A percentile compares a stretch with the other conserved stretches of the same genome.
phyloP scores from a whole-genome alignment of 768 basidiomycete species.

The Dentipellis fragilis region DNA sequence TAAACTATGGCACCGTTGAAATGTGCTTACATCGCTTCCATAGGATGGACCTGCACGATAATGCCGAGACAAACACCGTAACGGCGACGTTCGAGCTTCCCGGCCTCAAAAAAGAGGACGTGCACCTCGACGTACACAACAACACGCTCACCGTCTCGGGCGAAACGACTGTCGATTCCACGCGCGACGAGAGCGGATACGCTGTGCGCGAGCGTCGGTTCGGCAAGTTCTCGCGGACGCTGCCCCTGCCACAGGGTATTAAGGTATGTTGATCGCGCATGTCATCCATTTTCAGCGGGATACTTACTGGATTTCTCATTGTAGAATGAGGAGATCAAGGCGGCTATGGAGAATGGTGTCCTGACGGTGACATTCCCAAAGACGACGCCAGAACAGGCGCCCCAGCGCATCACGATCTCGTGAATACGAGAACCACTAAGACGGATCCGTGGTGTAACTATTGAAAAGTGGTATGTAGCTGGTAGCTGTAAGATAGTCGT shows the following conservation, averaged over 20 bases:
- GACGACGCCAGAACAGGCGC: conserved; percentile 28
- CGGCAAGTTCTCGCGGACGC: conserved; percentile 18
- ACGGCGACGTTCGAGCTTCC: conserved; percentile 49
- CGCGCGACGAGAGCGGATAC: conserved; percentile 26
- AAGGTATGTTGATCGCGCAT: conserved; percentile 13
- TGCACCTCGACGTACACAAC: conserved; percentile 40
- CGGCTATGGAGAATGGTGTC: conserved; percentile 37
- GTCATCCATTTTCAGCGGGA: neutral
- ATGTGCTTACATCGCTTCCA: neutral
- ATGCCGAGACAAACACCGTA: conserved; percentile 33
- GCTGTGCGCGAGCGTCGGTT: conserved; percentile 22
- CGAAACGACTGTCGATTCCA: conserved; percentile 25
- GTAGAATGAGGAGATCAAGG: conserved; percentile 25
- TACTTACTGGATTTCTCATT: neutral
- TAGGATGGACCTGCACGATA: conserved; percentile 44
- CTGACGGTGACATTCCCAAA: conserved; percentile 40
- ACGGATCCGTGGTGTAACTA: too few relatives aligned
- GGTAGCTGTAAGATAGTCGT: too few relatives aligned
- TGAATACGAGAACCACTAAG: neutral
- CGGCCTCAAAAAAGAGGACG: conserved; percentile 38
- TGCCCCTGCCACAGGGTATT: conserved; percentile 19
- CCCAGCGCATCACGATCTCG: conserved; percentile 33
- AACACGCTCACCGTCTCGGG: conserved; percentile 40
- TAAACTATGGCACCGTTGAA: neutral
- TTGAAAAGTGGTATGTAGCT: too few relatives aligned